Base-by-base conservation (phyloP, 192 early-diverging fungal genomes). In the Coemansia sp. region DNA sequence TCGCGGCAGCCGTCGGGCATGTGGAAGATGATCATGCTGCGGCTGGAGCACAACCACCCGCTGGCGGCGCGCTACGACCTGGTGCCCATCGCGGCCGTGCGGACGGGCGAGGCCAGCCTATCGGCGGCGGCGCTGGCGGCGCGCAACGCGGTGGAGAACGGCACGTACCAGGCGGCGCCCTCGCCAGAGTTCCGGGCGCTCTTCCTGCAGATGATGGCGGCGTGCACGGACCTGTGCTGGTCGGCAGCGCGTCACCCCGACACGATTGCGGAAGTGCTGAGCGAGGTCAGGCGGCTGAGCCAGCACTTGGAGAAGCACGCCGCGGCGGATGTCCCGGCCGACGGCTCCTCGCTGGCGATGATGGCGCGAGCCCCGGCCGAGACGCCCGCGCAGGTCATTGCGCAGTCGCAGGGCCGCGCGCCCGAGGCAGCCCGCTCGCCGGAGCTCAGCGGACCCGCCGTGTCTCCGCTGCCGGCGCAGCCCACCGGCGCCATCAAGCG, bases 21-120 rank as follows among this genome's bases (percentile, higher is more conserved):
- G 76, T 79, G 76, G 76, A 79, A 79, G 54, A 66, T 67, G 20
- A 79, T 79, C 30, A 63, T 72, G 76, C 62, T 79, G 53, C 64
- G 76, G 1, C 65, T 79, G 18, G 65, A 71, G 54, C 76, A 79
- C 61, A 79, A 79, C 61, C 76, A 79, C 40, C 50, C 58, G 55
- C 76, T 79, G 45, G 45, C 69, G 15, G 42, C 69, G 42, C 68
- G 62, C 36, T 71, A 62, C 58, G 69, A 79, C 38, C 47, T 71
- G 23, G 10, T 54, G 18, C 3, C 55, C 34, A 52, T 59, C 6
- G 5, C 47, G 12, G 32, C 60, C 0, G 28, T 69, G 1, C 66
- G 65, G 30, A 58, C 68, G 6, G 76, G 76, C 62, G 76, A 72
- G 65, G 40, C 45, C 50, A 72, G 76, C 52, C 62, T 71, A 31